A percentile compares a stretch with the other conserved stretches of the same genome.
phyloP scores from a whole-genome alignment of 495 filamentous ascomycete species.

The Tuber calosporum region DNA sequence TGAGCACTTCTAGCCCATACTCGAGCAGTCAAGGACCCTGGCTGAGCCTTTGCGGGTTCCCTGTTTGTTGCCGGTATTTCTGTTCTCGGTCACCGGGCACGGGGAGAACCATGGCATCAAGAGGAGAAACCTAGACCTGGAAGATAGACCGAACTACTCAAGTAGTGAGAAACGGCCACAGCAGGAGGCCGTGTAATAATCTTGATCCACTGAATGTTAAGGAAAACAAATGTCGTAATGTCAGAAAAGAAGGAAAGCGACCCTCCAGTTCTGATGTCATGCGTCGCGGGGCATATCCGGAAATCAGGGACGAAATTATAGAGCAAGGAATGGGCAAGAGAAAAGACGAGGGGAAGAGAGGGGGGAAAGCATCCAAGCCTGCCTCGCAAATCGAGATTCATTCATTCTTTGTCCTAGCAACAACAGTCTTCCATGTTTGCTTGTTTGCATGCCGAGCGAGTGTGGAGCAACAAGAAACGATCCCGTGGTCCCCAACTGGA shows the following conservation, averaged over 20 bases:
- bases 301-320: conserved; percentile 26
- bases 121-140: background rate
- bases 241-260: conserved; percentile 7
- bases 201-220: background rate
- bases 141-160: background rate
- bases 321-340: background rate
- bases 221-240: background rate
- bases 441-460: background rate
- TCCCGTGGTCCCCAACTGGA: background rate
- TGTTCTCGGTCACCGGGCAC: background rate
- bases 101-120: background rate
- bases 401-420: background rate
- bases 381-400: background rate
- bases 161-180: background rate
- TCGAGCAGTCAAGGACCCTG: background rate
- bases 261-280: conserved; percentile 33
- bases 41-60: background rate
- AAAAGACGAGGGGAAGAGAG: background rate
- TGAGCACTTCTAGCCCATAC: background rate
- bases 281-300: conserved; percentile 27
- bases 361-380: background rate
- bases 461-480: background rate
- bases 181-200: background rate
- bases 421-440: background rate
- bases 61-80: background rate